These are phyloP conservation scores for Beta lomatogona DNA, from an alignment of 179 eudicot species.

Conservation along the genomic window DNA sequence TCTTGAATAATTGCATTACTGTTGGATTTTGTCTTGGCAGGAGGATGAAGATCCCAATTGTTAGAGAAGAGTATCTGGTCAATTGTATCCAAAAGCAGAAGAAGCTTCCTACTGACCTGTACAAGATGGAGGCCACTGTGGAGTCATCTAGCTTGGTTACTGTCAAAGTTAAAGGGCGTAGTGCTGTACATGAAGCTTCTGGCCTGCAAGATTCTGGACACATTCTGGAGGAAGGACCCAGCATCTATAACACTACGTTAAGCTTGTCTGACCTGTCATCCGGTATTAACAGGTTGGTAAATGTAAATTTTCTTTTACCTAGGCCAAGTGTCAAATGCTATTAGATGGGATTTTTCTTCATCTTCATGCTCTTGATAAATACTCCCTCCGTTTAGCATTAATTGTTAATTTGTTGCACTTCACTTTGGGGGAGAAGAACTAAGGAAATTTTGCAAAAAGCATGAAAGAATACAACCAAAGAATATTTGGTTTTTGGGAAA, in stretches of 20 bases:
- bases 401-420: too few species aligned
- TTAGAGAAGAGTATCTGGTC: constrained; percentile 83
- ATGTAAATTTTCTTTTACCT: neutral
- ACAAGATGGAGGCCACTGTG: constrained; percentile 72
- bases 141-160: constrained; percentile 65
- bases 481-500: too few species aligned
- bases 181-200: constrained; percentile 93
- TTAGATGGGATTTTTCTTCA: neutral
- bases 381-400: too few species aligned
- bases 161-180: constrained; percentile 95
- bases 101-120: constrained; percentile 78
- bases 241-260: constrained; percentile 90
- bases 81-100: constrained; percentile 73
- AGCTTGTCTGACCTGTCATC: constrained; percentile 89
- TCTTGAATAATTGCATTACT: constrained; percentile 17
- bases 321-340: neutral
- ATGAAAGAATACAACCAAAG: too few species aligned
- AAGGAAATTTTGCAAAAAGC: too few species aligned
- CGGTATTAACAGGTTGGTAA: constrained; percentile 82
- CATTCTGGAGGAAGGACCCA: constrained; percentile 91
- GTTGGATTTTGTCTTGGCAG: constrained; percentile 41
- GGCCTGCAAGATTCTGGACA: constrained; percentile 92
- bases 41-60: constrained; percentile 91
- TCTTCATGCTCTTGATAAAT: neutral
- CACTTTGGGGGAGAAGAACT: too few species aligned